Percentiles rank a stretch among this genome's conserved stretches.
Conservation (phyloP, 2,329 filamentous ascomycete genomes). For the Fusarium anthophilum region DNA sequence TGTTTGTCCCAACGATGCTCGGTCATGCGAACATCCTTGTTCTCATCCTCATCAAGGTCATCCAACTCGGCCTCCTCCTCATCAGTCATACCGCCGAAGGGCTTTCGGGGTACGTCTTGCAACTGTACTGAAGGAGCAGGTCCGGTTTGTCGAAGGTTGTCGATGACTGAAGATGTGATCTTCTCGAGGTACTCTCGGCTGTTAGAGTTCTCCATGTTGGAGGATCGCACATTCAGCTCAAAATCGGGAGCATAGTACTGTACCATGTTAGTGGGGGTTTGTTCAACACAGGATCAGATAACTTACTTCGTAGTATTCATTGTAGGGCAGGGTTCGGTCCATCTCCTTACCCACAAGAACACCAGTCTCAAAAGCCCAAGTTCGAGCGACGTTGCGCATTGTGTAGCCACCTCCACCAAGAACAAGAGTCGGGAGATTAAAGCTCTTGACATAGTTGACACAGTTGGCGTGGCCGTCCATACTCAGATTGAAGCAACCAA, state of each 20-base stretch:
- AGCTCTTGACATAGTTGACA: constrained; percentile 89
- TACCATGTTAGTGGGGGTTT: constrained; percentile 32
- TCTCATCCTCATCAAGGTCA: constrained; percentile 83
- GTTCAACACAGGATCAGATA: constrained; percentile 31
- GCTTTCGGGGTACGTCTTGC: constrained; percentile 75
- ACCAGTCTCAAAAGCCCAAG: constrained; percentile 97
- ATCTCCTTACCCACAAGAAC: constrained; percentile 86
- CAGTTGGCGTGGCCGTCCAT: constrained; percentile 96
- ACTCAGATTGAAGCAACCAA: constrained; percentile 97
- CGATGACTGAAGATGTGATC: constrained; percentile 82
- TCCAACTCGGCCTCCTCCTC: constrained; percentile 73
- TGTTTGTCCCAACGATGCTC: constrained; percentile 85
- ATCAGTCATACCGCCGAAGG: constrained; percentile 70
- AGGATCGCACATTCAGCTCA: constrained; percentile 86
- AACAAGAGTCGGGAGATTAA: constrained; percentile 86
- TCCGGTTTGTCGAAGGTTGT: constrained; percentile 87
- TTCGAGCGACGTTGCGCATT: constrained; percentile 94
- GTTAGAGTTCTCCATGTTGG: constrained; percentile 92
- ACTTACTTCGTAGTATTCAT: constrained; percentile 87
- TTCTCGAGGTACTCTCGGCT: constrained; percentile 82
- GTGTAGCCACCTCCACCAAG: constrained; percentile 97
- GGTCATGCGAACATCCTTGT: constrained; percentile 84
- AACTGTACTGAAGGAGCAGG: constrained; percentile 92
- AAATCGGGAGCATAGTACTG: constrained; percentile 94
- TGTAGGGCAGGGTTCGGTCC: constrained; percentile 86